phyloP scores from a whole-genome alignment of 257 asterid species.

The Vinca minor region DNA sequence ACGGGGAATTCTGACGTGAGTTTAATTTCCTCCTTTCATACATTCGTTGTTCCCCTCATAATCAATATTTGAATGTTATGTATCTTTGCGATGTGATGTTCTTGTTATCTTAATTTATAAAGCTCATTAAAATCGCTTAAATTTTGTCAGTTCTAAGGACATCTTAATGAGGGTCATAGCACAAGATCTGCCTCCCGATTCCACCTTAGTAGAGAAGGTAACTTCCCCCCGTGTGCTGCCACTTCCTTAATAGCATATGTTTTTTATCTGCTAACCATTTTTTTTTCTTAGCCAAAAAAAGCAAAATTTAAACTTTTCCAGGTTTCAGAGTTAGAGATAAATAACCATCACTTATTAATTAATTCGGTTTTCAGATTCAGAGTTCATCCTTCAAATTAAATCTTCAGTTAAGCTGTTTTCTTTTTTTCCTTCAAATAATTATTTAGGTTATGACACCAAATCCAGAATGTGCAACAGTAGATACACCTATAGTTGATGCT shows the following conservation, averaged over 20 bases:
- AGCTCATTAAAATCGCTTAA: conserved; percentile 2
- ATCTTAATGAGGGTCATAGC: conserved; percentile 90
- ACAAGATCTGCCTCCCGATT: conserved; percentile 64
- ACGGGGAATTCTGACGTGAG: conserved; percentile 64
- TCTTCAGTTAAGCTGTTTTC: too few relatives aligned
- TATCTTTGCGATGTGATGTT: not conserved
- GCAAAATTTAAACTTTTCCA: too few relatives aligned
- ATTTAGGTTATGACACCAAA: conserved; percentile 85
- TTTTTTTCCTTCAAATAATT: conserved; percentile 4
- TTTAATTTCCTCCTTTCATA: conserved; percentile 8
- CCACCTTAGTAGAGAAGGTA: conserved; percentile 83
- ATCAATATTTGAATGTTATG: not conserved
- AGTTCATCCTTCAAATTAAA: too few relatives aligned
- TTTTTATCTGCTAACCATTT: not conserved
- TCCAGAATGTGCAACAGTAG: conserved; percentile 87
- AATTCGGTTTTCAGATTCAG: too few relatives aligned
- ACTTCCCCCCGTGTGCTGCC: not conserved
- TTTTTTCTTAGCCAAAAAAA: too few relatives aligned
- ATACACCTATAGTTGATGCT: conserved; percentile 88
- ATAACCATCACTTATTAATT: too few relatives aligned
- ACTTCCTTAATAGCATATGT: not conserved
- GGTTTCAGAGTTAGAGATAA: too few relatives aligned
- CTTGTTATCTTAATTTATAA: not conserved
- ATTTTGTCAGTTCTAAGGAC: conserved; percentile 65
- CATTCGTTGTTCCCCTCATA: not conserved